phyloP scores from a whole-genome alignment of 257 asterid species.

The Pogostemon cablin region DNA sequence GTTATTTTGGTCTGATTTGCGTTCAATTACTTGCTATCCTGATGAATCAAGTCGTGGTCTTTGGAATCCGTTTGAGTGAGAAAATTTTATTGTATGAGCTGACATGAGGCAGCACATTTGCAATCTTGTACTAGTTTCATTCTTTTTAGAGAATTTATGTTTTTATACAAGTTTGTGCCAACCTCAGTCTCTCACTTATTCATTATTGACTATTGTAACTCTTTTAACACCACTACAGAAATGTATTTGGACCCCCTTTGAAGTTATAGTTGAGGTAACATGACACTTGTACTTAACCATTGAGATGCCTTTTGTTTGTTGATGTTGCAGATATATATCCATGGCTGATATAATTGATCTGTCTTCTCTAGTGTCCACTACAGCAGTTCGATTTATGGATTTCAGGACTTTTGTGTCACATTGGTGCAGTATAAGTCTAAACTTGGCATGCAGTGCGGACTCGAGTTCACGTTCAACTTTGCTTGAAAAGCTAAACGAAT shows the following conservation, averaged over 20 bases:
- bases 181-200: constrained; percentile 6
- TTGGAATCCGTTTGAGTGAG: neutral
- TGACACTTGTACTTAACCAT: neutral
- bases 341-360: constrained; percentile 79
- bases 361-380: constrained; percentile 53
- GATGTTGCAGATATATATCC: constrained; percentile 72
- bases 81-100: constrained; percentile 4
- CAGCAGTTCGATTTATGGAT: constrained; percentile 66
- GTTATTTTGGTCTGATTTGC: neutral
- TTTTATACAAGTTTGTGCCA: neutral
- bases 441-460: constrained; percentile 44
- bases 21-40: constrained; percentile 4
- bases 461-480: constrained; percentile 35
- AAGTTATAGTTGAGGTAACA: neutral
- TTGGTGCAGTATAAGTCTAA: constrained; percentile 73
- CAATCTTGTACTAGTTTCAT: neutral
- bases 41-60: constrained; percentile 1
- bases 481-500: constrained; percentile 50
- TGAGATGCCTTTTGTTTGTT: constrained; percentile 22
- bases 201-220: neutral
- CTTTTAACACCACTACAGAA: constrained; percentile 7
- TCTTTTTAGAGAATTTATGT: neutral
- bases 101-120: neutral
- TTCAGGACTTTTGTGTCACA: constrained; percentile 66
- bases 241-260: neutral